phyloP scores from a whole-genome alignment of 2,329 filamentous ascomycete genomes.

The Aureobasidium leucospermi region DNA sequence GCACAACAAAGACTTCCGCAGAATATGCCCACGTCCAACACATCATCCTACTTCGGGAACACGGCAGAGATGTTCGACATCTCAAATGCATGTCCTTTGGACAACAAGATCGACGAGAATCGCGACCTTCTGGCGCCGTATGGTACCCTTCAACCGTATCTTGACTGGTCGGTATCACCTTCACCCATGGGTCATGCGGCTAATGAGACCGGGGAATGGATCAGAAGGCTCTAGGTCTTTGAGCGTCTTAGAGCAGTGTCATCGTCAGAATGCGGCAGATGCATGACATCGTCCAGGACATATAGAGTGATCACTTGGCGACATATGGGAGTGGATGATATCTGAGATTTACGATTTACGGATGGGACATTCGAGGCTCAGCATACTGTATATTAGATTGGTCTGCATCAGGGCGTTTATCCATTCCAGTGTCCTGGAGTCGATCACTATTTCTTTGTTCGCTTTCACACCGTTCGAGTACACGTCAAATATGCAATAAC shows the following conservation, averaged over 20 bases:
- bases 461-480: neutral
- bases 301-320: neutral
- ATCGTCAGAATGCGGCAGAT: neutral
- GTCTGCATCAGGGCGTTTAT: neutral
- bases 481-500: neutral
- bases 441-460: neutral
- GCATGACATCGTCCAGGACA: neutral
- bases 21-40: neutral
- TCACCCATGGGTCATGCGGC: neutral
- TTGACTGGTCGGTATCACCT: conserved; percentile 1
- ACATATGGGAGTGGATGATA: neutral
- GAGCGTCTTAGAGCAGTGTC: neutral
- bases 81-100: neutral
- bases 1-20: neutral
- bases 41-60: neutral
- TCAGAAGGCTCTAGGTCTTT: neutral
- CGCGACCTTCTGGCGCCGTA: neutral
- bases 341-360: neutral
- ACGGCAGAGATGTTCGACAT: conserved; percentile 2
- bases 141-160: neutral
- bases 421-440: neutral
- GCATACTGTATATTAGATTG: conserved; percentile 1
- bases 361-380: neutral
- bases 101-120: conserved; percentile 1
- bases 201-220: neutral